Evolutionary conservation across 2,329 filamentous ascomycete species (phyloP).

Genomic region (Microcera coccophila): DNA sequence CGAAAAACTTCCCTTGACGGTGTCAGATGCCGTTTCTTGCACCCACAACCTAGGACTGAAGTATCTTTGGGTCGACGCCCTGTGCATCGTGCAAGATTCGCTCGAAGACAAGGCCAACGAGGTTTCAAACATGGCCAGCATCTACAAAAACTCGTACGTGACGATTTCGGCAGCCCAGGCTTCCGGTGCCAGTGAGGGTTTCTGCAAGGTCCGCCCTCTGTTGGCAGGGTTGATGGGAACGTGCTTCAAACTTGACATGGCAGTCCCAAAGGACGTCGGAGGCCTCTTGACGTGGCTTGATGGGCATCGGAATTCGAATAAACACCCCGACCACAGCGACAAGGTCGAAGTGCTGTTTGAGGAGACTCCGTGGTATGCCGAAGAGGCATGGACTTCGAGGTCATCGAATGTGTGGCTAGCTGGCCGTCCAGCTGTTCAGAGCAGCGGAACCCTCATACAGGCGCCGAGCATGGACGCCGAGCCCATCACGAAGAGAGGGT

Average conservation of each 20-base stretch:
- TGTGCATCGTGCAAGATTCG: conserved; percentile 12
- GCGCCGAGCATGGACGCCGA: conserved; percentile 3
- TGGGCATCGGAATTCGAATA: neutral
- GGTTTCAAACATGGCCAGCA: conserved; percentile 9
- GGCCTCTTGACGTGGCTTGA: conserved; percentile 3
- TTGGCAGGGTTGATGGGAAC: neutral
- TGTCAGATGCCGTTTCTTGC: conserved; percentile 5
- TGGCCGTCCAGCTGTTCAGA: neutral
- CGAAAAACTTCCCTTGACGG: neutral
- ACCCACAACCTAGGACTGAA: conserved; percentile 1
- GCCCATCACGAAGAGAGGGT: conserved; percentile 5
- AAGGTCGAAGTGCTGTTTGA: neutral
- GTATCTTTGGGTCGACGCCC: conserved; percentile 11
- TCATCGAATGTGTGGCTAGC: neutral
- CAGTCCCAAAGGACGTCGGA: conserved; percentile 1
- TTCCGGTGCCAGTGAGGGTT: neutral
- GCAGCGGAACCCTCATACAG: neutral
- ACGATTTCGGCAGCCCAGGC: neutral
- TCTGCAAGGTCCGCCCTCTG: neutral
- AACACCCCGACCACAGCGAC: neutral
- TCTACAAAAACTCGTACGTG: conserved; percentile 8
- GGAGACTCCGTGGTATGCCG: conserved; percentile 1
- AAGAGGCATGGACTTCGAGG: neutral
- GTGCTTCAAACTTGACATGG: conserved; percentile 2
- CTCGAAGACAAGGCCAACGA: conserved; percentile 5